Evolutionary conservation across 148 eudicot genomes (phyloP).

Genomic region (Pharnaceum exiguum): DNA sequence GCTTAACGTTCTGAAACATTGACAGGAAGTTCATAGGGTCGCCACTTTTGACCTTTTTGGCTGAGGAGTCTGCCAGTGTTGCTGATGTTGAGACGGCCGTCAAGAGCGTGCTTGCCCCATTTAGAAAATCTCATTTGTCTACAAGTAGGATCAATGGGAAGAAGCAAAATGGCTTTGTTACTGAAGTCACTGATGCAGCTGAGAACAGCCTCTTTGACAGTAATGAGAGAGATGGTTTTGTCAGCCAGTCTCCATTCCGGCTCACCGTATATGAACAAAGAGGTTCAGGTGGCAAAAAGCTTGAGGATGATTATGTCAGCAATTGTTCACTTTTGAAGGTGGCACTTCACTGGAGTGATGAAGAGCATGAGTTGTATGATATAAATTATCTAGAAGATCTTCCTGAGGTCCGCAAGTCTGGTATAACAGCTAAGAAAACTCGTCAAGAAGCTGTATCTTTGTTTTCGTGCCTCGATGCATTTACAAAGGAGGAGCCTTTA

Average conservation of each 20-base stretch:
- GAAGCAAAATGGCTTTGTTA: conserved; percentile 35
- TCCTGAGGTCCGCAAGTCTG: conserved; percentile 75
- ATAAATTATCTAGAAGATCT: conserved; percentile 73
- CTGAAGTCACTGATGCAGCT: conserved; percentile 29
- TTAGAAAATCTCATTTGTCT: conserved; percentile 42
- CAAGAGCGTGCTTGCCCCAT: conserved; percentile 45
- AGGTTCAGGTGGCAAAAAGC: conserved; percentile 39
- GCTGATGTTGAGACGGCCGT: conserved; percentile 60
- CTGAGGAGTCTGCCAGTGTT: conserved; percentile 46
- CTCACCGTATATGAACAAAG: conserved; percentile 52
- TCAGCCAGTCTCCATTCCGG: conserved; percentile 36
- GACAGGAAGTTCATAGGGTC: conserved; percentile 76
- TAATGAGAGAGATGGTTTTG: conserved; percentile 22
- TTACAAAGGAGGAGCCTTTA: conserved; percentile 93
- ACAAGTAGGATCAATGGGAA: conserved; percentile 12
- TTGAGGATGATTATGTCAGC: conserved; percentile 48
- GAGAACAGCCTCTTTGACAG: conserved; percentile 25
- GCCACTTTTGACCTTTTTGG: conserved; percentile 70
- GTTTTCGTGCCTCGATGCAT: conserved; percentile 94
- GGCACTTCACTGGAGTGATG: conserved; percentile 56
- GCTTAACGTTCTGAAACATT: conserved; percentile 28
- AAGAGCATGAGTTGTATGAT: conserved; percentile 56
- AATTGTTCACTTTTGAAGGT: conserved; percentile 38
- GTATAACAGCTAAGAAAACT: conserved; percentile 73
- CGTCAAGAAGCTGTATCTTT: conserved; percentile 82